phyloP scores from a whole-genome alignment of 1,284 basidiomycete species.

The Gymnopus androsaceus region DNA sequence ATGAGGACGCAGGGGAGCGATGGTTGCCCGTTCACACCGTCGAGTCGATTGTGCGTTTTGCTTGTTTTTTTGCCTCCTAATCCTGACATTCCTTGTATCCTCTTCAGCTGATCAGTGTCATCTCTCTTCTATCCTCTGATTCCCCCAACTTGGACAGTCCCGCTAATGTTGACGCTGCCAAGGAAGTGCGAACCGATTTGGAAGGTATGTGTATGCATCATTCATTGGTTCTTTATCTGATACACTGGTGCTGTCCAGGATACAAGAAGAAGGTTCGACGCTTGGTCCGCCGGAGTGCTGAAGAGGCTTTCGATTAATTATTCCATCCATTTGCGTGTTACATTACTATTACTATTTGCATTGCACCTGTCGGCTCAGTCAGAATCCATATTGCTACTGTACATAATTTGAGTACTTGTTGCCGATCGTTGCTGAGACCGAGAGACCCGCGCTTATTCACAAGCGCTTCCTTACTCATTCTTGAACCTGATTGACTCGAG shows the following conservation, averaged over 20 bases:
- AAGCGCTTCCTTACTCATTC: neutral
- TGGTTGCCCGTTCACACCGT: slow-evolving; percentile 98
- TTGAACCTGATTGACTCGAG: too few relatives aligned
- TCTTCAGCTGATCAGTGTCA: slow-evolving; percentile 98
- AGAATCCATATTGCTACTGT: too few relatives aligned
- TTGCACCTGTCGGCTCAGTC: neutral
- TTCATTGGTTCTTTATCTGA: neutral
- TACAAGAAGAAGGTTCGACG: slow-evolving; percentile 95
- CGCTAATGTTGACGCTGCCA: slow-evolving; percentile 96
- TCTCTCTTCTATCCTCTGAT: slow-evolving; percentile 92
- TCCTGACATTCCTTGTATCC: too few relatives aligned
- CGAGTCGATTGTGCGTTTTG: slow-evolving; percentile 87
- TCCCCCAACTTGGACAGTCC: slow-evolving; percentile 93
- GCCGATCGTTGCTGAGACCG: neutral
- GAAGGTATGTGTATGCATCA: slow-evolving; percentile 46
- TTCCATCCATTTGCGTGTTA: neutral
- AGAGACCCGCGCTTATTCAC: neutral
- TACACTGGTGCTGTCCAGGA: slow-evolving; percentile 36
- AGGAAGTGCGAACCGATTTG: slow-evolving; percentile 80
- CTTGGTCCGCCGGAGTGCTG: slow-evolving; percentile 81
- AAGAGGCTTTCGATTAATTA: slow-evolving; percentile 76
- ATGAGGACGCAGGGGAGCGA: slow-evolving; percentile 95
- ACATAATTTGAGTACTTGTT: neutral
- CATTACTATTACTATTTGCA: neutral
- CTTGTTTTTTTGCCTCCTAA: neutral